Evolutionary conservation across 495 filamentous ascomycete species (phyloP).

Genomic region (Pyronema omphalodes): DNA sequence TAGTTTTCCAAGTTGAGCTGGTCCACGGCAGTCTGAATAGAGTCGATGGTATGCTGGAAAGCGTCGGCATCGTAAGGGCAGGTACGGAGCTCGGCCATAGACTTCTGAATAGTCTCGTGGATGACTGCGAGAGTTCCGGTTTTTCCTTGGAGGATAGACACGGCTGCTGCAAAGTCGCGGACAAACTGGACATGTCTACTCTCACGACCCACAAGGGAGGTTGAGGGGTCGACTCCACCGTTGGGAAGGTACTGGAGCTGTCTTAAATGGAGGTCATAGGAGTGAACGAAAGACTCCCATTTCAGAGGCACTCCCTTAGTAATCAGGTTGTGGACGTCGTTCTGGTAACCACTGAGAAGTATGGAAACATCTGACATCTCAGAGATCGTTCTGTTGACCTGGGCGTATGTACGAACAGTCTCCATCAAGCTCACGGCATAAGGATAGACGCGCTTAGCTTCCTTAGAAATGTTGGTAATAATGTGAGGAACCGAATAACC

Average conservation of each 20-base stretch:
- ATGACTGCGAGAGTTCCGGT: constrained; percentile 58
- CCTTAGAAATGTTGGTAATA: constrained; percentile 88
- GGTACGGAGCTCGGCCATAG: constrained; percentile 60
- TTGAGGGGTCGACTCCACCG: constrained; percentile 39
- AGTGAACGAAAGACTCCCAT: constrained; percentile 96
- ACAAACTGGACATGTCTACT: constrained; percentile 94
- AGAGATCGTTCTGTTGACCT: constrained; percentile 63
- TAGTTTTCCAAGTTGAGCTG: constrained; percentile 91
- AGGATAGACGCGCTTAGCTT: constrained; percentile 90
- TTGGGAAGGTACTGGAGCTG: constrained; percentile 37
- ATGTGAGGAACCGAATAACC: constrained; percentile 82
- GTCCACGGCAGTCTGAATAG: constrained; percentile 75
- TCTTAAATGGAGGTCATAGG: constrained; percentile 78
- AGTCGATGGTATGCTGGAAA: constrained; percentile 64
- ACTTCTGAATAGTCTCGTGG: constrained; percentile 65
- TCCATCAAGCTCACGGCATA: constrained; percentile 98
- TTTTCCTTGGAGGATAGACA: constrained; percentile 73
- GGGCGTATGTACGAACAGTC: constrained; percentile 71
- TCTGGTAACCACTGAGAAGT: constrained; percentile 74
- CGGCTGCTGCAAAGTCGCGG: constrained; percentile 69
- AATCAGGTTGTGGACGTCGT: constrained; percentile 64
- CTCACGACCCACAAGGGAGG: constrained; percentile 41
- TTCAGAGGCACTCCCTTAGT: constrained; percentile 69
- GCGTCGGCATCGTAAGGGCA: constrained; percentile 60
- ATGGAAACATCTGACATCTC: constrained; percentile 73